Conservation (phyloP, 129 eudicot genomes). For the Flaveria trinervia region DNA sequence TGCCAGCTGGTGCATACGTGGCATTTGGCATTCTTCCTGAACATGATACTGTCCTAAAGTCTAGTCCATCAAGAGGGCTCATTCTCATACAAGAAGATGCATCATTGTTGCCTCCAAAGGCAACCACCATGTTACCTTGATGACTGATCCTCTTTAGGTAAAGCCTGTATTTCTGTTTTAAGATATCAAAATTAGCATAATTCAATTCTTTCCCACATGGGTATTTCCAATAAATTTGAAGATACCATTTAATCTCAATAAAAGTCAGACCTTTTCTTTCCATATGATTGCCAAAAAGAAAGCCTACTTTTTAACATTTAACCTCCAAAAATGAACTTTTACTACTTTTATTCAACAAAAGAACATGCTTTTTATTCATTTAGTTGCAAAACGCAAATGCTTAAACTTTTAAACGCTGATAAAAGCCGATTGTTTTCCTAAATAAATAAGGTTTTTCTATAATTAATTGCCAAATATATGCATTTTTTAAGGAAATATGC, state of each 20-base stretch:
- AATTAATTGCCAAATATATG: conserved; percentile 5
- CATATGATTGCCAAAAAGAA: neutral
- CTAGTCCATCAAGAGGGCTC: conserved; percentile 58
- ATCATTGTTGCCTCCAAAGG: conserved; percentile 65
- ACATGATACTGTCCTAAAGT: conserved; percentile 50
- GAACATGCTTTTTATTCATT: neutral
- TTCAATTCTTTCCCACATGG: conserved; percentile 9
- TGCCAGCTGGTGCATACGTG: conserved; percentile 45
- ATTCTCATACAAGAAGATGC: conserved; percentile 56
- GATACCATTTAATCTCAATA: conserved; percentile 2
- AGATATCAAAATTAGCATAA: conserved; percentile 23
- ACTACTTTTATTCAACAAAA: neutral
- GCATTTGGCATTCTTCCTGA: conserved; percentile 51
- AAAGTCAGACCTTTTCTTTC: neutral
- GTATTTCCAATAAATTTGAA: neutral
- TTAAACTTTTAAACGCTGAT: neutral
- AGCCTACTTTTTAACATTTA: neutral
- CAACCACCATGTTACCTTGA: conserved; percentile 77
- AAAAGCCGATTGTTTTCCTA: neutral
- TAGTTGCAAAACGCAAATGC: neutral
- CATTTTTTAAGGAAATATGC: conserved; percentile 14
- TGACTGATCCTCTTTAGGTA: conserved; percentile 84
- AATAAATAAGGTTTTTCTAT: neutral
- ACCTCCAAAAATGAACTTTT: neutral
- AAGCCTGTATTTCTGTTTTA: conserved; percentile 77